Conservation (phyloP, 2,329 filamentous ascomycete genomes). For the Aureobasidium sp. region DNA sequence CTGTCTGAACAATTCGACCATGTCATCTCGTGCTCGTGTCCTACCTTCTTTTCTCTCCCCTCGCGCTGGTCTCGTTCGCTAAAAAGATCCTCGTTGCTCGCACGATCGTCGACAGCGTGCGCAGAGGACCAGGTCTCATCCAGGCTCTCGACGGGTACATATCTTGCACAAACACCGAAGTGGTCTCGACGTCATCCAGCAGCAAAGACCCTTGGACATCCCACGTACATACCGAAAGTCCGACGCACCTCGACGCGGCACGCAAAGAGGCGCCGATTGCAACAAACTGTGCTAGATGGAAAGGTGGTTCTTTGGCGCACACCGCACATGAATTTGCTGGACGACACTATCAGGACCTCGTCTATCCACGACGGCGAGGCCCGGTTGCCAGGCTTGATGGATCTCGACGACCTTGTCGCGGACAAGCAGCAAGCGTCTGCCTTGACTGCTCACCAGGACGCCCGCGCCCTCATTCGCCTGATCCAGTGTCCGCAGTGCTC, state of each 20-base stretch:
- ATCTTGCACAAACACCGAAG: background rate
- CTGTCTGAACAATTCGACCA: background rate
- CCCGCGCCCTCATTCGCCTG: constrained; percentile 58
- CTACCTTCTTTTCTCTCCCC: background rate
- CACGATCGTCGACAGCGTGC: background rate
- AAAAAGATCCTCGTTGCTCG: background rate
- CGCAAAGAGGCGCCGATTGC: background rate
- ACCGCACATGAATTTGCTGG: constrained; percentile 11
- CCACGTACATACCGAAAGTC: background rate
- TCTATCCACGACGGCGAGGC: constrained; percentile 3
- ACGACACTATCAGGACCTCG: background rate
- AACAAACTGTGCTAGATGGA: background rate
- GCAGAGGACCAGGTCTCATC: background rate
- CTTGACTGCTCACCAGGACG: constrained; percentile 45
- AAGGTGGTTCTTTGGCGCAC: background rate
- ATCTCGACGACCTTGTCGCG: constrained; percentile 27
- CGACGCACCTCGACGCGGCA: background rate
- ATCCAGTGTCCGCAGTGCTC: constrained; percentile 73
- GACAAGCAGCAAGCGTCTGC: constrained; percentile 28
- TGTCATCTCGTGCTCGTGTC: background rate
- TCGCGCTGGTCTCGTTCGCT: background rate
- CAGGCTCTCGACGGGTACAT: background rate
- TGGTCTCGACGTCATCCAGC: constrained; percentile 10
- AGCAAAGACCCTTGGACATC: background rate
- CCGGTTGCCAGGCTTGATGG: constrained; percentile 32